Evolutionary conservation across 1,284 basidiomycete species (phyloP).

Genomic region (Boletus mariae): DNA sequence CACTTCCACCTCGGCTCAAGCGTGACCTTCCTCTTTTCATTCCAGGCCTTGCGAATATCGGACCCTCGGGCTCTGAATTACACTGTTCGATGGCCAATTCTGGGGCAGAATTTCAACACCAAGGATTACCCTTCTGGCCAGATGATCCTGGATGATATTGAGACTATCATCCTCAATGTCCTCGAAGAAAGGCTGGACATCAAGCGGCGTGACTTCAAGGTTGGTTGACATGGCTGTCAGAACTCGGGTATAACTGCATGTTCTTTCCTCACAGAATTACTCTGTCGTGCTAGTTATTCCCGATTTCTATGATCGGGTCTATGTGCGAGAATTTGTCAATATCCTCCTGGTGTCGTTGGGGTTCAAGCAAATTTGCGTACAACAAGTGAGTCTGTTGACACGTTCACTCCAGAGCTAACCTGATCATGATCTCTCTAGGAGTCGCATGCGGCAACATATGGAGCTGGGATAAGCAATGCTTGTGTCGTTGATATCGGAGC

Average conservation of each 20-base stretch:
- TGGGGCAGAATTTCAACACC: constrained; percentile 74
- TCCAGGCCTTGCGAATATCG: constrained; percentile 68
- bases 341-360: constrained; percentile 80
- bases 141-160: constrained; percentile 74
- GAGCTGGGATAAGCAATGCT: constrained; percentile 90
- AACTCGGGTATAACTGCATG: background rate
- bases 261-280: constrained; percentile 51
- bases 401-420: background rate
- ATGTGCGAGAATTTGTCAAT: constrained; percentile 78
- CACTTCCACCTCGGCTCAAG: constrained; percentile 1
- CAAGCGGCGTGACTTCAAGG: constrained; percentile 57
- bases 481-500: constrained; percentile 97
- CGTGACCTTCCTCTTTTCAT: constrained; percentile 11
- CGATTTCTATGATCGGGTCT: constrained; percentile 84
- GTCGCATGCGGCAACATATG: constrained; percentile 90
- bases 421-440: constrained; percentile 51
- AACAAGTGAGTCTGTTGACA: constrained; percentile 59
- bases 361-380: constrained; percentile 87
- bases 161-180: constrained; percentile 61
- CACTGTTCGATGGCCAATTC: constrained; percentile 73
- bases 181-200: constrained; percentile 66
- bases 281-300: constrained; percentile 90
- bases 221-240: constrained; percentile 25
- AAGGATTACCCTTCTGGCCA: constrained; percentile 71
- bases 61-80: constrained; percentile 68